These are phyloP conservation scores for Chlorociboria aeruginascens DNA, from an alignment of 495 filamentous ascomycete species.

Conservation along the genomic window DNA sequence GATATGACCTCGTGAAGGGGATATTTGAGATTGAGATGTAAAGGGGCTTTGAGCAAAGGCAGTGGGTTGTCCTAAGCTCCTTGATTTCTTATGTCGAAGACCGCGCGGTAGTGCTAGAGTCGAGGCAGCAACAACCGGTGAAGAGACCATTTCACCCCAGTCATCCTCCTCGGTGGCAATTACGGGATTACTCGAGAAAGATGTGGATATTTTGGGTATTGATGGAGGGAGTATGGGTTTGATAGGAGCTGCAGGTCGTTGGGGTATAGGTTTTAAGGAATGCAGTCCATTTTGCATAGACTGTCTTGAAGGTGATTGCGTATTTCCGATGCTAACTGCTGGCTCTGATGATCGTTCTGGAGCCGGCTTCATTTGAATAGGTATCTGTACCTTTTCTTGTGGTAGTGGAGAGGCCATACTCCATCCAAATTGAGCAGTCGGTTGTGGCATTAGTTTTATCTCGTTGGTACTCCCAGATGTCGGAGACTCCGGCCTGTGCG, in stretches of 20 bases:
- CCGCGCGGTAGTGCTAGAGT: constrained; percentile 2
- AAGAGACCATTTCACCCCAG: constrained; percentile 45
- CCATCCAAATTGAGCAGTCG: constrained; percentile 25
- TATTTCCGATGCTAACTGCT: not conserved
- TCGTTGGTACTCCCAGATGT: not conserved
- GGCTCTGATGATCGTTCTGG: not conserved
- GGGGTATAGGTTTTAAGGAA: not conserved
- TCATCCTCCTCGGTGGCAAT: constrained; percentile 32
- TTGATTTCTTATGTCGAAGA: constrained; percentile 6
- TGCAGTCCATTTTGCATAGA: not conserved
- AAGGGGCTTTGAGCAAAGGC: not conserved
- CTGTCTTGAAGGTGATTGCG: not conserved
- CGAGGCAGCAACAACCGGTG: constrained; percentile 22
- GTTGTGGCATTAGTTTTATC: constrained; percentile 8
- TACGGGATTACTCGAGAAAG: not conserved
- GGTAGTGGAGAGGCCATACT: constrained; percentile 5
- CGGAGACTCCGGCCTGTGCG: constrained; percentile 1
- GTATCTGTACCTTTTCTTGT: not conserved
- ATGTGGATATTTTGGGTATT: not conserved
- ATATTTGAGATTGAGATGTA: not conserved
- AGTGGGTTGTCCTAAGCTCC: constrained; percentile 3
- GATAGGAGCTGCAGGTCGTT: not conserved
- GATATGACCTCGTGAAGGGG: not conserved
- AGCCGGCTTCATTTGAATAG: not conserved
- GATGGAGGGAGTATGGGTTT: not conserved